Conservation (phyloP, 768 basidiomycete species). For the Calocybe gangraenosa region DNA sequence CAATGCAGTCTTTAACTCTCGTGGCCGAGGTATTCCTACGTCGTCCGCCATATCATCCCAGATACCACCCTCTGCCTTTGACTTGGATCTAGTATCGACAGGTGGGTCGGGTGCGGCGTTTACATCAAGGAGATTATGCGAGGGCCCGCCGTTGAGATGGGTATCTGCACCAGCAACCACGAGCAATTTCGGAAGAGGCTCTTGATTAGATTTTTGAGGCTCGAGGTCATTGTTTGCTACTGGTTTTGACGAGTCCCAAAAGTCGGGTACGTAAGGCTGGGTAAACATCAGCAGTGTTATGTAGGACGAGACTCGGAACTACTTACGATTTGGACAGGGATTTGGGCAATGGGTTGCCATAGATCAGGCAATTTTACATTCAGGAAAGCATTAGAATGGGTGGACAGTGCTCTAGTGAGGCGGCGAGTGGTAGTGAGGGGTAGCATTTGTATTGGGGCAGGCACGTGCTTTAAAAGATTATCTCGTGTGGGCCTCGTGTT, state of each 20-base stretch:
- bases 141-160: conserved; percentile 31
- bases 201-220: conserved; percentile 14
- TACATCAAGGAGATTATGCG: conserved; percentile 30
- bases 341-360: conserved; percentile 35
- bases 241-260: conserved; percentile 33
- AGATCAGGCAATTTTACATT: conserved; percentile 57
- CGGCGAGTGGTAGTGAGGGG: background rate
- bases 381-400: too few relatives aligned
- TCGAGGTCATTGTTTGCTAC: background rate
- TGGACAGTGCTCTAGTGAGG: too few relatives aligned
- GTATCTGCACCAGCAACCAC: conserved; percentile 39
- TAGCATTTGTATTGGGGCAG: too few relatives aligned
- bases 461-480: too few relatives aligned
- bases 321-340: conserved; percentile 59
- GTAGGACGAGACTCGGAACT: background rate
- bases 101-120: conserved; percentile 7
- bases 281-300: background rate
- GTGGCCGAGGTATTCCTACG: conserved; percentile 35
- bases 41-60: conserved; percentile 44
- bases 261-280: conserved; percentile 45
- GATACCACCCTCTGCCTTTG: conserved; percentile 27
- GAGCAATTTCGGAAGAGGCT: conserved; percentile 36
- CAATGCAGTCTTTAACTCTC: conserved; percentile 26
- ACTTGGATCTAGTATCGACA: conserved; percentile 15
- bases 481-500: conserved; percentile 77